Evolutionary conservation across 495 filamentous ascomycete genomes (phyloP).

Genomic region (Penicillium crystallinum): DNA sequence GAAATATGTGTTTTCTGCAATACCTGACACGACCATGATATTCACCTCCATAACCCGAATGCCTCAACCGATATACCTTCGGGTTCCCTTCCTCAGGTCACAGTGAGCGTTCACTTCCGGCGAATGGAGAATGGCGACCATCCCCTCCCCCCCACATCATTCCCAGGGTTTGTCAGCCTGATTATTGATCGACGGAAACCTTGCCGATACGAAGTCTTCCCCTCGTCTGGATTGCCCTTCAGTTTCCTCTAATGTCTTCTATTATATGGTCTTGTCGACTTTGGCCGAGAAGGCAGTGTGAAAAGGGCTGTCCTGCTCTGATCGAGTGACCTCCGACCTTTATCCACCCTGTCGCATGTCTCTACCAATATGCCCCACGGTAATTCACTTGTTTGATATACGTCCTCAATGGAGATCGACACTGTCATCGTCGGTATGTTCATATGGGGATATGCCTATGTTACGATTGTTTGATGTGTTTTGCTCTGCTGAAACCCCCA

Average conservation of each 20-base stretch:
- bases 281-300: slow-evolving; percentile 20
- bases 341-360: slow-evolving; percentile 16
- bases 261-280: slow-evolving; percentile 22
- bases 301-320: background rate
- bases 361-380: slow-evolving; percentile 34
- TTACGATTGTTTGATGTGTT: background rate
- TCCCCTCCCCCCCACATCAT: slow-evolving; percentile 9
- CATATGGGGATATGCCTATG: background rate
- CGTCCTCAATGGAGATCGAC: slow-evolving; percentile 40
- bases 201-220: slow-evolving; percentile 6
- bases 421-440: slow-evolving; percentile 47
- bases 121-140: slow-evolving; percentile 2
- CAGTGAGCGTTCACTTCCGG: background rate
- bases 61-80: background rate
- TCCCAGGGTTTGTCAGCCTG: slow-evolving; percentile 24
- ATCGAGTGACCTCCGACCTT: background rate
- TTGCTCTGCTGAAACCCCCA: slow-evolving; percentile 8
- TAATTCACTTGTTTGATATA: slow-evolving; percentile 25
- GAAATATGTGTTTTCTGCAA: background rate
- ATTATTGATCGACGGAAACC: slow-evolving; percentile 18
- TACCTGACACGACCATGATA: background rate
- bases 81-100: background rate
- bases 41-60: background rate
- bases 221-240: background rate
- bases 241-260: slow-evolving; percentile 7